Percentiles rank a stretch among this genome's conserved stretches.
Evolutionary conservation across 768 basidiomycete species (phyloP).

Genomic region (Trametes cingulata): DNA sequence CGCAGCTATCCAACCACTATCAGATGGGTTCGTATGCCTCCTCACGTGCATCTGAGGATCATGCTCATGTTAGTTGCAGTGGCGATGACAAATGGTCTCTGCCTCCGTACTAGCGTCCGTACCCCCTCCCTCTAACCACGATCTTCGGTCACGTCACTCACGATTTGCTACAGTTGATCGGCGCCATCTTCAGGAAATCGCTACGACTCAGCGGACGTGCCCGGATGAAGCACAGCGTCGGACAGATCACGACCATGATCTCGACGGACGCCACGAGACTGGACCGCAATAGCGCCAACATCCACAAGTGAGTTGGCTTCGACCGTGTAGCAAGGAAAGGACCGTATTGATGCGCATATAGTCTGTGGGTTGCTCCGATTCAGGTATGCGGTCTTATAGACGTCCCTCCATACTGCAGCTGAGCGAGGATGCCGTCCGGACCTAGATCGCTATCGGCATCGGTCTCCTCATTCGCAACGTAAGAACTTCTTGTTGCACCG

Average conservation of each 20-base stretch:
- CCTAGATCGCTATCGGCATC: conserved; percentile 56
- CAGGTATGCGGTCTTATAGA: conserved; percentile 37
- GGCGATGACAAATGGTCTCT: conserved; percentile 51
- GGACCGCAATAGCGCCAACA: conserved; percentile 46
- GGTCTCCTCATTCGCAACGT: conserved; percentile 63
- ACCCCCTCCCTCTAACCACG: background rate
- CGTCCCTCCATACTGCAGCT: no score
- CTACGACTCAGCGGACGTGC: conserved; percentile 64
- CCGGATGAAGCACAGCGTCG: conserved; percentile 58
- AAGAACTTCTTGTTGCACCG: conserved; percentile 16
- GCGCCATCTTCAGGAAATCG: conserved; percentile 63
- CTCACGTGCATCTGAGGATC: background rate
- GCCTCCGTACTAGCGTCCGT: conserved; percentile 49
- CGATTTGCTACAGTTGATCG: conserved; percentile 34
- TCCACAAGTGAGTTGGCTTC: conserved; percentile 32
- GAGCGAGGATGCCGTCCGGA: background rate
- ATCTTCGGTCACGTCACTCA: background rate
- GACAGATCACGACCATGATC: conserved; percentile 71
- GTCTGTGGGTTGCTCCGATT: conserved; percentile 62
- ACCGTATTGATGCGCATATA: conserved; percentile 23
- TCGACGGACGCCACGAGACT: conserved; percentile 61
- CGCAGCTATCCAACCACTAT: conserved; percentile 44
- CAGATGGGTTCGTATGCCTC: conserved; percentile 33
- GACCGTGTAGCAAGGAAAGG: background rate
- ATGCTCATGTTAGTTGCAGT: conserved; percentile 23